Conservation (phyloP, 805 yeast species). For the Kluyveromyces nonfermentans region DNA sequence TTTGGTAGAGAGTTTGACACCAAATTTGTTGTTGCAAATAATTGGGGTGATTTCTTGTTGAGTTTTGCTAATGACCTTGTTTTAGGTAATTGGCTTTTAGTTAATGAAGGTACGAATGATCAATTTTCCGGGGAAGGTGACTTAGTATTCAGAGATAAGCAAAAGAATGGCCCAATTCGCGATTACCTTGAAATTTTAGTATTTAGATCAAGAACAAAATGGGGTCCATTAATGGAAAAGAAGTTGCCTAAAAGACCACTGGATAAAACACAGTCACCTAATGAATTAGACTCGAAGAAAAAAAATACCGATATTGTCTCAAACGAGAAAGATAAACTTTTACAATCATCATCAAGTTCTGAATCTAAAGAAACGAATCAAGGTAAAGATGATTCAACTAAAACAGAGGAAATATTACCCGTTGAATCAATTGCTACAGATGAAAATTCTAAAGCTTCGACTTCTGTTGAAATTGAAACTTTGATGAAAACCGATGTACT, state of each 20-base stretch:
- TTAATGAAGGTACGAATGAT: slow-evolving; percentile 50
- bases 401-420: slow-evolving; percentile 2
- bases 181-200: slow-evolving; percentile 34
- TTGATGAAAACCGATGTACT: not conserved
- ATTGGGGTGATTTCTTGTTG: slow-evolving; percentile 83
- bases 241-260: slow-evolving; percentile 9
- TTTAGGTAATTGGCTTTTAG: slow-evolving; percentile 67
- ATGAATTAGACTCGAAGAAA: not conserved
- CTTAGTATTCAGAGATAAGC: slow-evolving; percentile 56
- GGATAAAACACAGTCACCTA: not conserved
- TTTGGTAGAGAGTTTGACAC: slow-evolving; percentile 93
- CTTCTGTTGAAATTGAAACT: not conserved
- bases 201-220: slow-evolving; percentile 23
- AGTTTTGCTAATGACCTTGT: slow-evolving; percentile 82
- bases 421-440: not conserved
- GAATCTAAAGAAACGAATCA: not conserved
- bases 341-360: not conserved
- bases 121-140: slow-evolving; percentile 67
- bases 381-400: not conserved
- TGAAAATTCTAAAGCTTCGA: not conserved
- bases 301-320: not conserved
- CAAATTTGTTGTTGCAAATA: slow-evolving; percentile 75
- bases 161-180: slow-evolving; percentile 38
- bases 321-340: not conserved
- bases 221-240: slow-evolving; percentile 9